Base-by-base conservation (phyloP, 1,284 basidiomycete genomes). In the Cystobasidium pallidum region DNA sequence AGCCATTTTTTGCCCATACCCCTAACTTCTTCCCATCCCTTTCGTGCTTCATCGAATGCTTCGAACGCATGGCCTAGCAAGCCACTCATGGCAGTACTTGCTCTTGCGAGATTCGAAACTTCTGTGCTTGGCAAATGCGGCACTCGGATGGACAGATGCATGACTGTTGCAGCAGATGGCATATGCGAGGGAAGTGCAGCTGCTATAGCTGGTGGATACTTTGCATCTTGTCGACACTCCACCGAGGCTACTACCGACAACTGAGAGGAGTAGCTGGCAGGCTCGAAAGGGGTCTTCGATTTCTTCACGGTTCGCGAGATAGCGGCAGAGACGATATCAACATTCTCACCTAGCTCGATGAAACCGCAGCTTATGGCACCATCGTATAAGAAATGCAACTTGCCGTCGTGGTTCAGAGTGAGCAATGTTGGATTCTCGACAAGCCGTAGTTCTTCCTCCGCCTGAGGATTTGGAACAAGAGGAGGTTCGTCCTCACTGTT, bases 11-110 rank as follows among this genome's bases (percentile, higher is more conserved):
- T 61, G 3, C 47, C 45, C n/a, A 66, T 36, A 15, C 45, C 65
- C 43, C 34, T 30, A 19, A 52, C 64, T 21, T 73, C 71, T 43
- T 73, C 63, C 63, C 64, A 73, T 17, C 41, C 45, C 45, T 66
- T 66, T n/a, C 63, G 36, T 8, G 64, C 54, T 24, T 73, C 63
- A 32, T 66, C 57, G 26, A 66, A 39, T 1, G 64, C 54, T 41
- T 66, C 64, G 55, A 55, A 59, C 4, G 62, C 49, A 28, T 65
- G 52, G 51, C 57, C 54, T 2, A 74, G 54, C 15, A 70, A 45
- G 15, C 13, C 17, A 7, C 43, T 17, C 11, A 65, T 43, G 3
- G 47, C 28, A 1, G 67, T 70, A 21, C 58, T 28, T 1, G 73
- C 66, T 30, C 73, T n/a, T 0, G 73, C 49, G 11, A 74, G 47